These are phyloP conservation scores for Agaricus blazei DNA, from an alignment of 768 basidiomycete species.

Conservation along the genomic window DNA sequence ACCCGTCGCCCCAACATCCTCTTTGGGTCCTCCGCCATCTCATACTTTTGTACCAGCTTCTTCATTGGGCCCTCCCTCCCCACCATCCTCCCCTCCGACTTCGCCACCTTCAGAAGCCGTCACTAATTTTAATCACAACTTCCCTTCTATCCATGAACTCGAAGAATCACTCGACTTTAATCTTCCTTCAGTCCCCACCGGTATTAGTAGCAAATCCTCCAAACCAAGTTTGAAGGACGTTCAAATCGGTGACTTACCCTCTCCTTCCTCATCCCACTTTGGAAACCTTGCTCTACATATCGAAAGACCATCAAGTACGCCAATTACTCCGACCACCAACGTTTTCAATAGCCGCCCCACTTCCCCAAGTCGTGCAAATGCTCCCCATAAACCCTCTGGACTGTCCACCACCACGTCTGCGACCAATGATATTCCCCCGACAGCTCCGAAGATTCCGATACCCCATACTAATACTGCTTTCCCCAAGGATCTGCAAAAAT, in stretches of 20 bases:
- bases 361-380: constrained; percentile 39
- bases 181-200: constrained; percentile 47
- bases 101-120: constrained; percentile 41
- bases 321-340: constrained; percentile 53
- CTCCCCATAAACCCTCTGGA: constrained; percentile 26
- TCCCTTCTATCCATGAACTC: constrained; percentile 75
- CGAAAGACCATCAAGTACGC: constrained; percentile 66
- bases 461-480: constrained; percentile 56
- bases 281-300: constrained; percentile 36
- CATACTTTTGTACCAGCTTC: constrained; percentile 68
- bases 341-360: constrained; percentile 58
- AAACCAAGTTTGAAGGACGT: constrained; percentile 17
- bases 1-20: constrained; percentile 61
- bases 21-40: constrained; percentile 35
- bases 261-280: constrained; percentile 26
- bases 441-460: constrained; percentile 29
- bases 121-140: constrained; percentile 57
- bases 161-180: constrained; percentile 48
- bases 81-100: constrained; percentile 56
- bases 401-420: constrained; percentile 24
- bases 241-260: constrained; percentile 21
- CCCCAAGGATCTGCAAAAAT: constrained; percentile 55
- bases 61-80: constrained; percentile 72
- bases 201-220: constrained; percentile 23
- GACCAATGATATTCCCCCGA: constrained; percentile 26